Evolutionary conservation across 2,329 filamentous ascomycete species (phyloP), one percentile per base, ranked within the genome.

Genomic region (Arthrobotrys sphaeroides): DNA sequence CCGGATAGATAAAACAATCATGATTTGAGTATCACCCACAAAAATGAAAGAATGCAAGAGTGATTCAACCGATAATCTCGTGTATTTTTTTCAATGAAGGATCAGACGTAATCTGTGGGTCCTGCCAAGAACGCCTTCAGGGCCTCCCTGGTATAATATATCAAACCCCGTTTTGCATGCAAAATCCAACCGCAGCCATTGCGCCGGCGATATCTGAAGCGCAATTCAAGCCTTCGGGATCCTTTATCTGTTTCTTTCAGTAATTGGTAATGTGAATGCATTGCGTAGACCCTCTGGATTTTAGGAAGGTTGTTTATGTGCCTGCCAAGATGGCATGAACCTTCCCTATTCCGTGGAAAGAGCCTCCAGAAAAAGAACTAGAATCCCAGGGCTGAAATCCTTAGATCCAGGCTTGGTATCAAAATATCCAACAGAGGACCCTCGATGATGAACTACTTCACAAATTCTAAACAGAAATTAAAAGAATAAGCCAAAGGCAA

Each of bases 111-210:
- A 51, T 28, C 47, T 22, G 47, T 51, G 47, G 47, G 33, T 12
- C 47, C 26, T 13, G 47, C 47, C 47, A 51, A 51, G 47, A 51
- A n/a, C n/a, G n/a, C n/a, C n/a, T n/a, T n/a, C n/a, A n/a, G 12
- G 5, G 42, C 42, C 16, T 18, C 5, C 16, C 42, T 18, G 16
- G 12, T 12, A n/a, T 5, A 7, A 43, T 24, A 16, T 22, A 12
- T n/a, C n/a, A 26, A n/a, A 10, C 22, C 5, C 26, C 45, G 45
- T 31, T 49, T 24, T 13, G 5, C 31, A 9, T 33, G 12, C 36
- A 33, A 33, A 33, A 33, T 9, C 16, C 36, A 53, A 7, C 26
- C 47, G 33, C n/a, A 53, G 47, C 47, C 1, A 53, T 53, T 53
- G 47, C 5, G 33, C 7, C 26, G 31, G 47, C 47, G 16, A 31